Evolutionary conservation across 2,329 filamentous ascomycete species (phyloP), one percentile per base, ranked within the genome.

Genomic region (Pseudocercospora fuligena): DNA sequence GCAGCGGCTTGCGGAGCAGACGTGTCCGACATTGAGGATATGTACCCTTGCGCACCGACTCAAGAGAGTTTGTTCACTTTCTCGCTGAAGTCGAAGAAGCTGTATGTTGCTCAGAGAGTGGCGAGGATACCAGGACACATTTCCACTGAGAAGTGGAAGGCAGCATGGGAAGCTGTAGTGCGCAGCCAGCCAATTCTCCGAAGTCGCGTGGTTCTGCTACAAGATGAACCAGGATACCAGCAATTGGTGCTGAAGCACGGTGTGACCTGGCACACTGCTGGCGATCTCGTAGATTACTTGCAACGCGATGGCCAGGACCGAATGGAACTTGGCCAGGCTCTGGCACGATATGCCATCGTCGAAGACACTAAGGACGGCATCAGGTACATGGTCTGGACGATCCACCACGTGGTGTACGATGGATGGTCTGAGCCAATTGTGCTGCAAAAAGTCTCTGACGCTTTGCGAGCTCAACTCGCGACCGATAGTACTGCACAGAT

Each of bases 61-160:
- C 66, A 69, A 23, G 75, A 71, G 29, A 54, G 60, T 40, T 56
- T 88, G 1, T 83, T 88, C 78, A 83, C 85, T 0, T 74, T 87
- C 5, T 84, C 85, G 2, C 79, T 81, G 65, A 85, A 84, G 71
- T 78, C 83, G 21, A 79, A 80, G 36, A 85, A 84, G 46, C 82
- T 83, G 0, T 88, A 87, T 46, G 80, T 88, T 2, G 84, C 83
- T 1, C 84, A 84, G 25, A 53, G 60, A 19, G 60, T 60, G 16
- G 49, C 49, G 12, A 23, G 49, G 11, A 40, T 68, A 16, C 43
- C 21, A 3, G 31, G 63, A 5, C 21, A 43, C 7, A 21, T 25
- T 6, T 58, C 78, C 1, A 74, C 80, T 54, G 74, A 75, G 9
- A 71, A 79, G 1, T 74, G 80, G 46, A 75, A 78, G 60, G 60